Conservation (phyloP, 371 early-diverging fungal species). For the Basidiobolus heterosporus region DNA sequence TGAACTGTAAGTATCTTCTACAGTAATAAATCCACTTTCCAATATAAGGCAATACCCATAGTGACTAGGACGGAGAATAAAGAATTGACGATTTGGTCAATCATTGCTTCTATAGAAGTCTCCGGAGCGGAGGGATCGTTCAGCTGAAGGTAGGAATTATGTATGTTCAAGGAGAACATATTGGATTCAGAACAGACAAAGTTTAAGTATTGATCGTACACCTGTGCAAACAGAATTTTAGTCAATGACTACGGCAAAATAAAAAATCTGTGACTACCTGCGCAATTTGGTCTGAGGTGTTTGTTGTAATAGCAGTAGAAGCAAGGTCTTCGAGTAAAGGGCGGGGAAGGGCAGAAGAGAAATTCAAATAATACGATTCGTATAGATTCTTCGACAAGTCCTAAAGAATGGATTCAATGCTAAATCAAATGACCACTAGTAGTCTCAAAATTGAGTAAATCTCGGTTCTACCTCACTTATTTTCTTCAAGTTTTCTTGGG, state of each 20-base stretch:
- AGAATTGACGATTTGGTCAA: conserved; percentile 58
- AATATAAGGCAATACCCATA: conserved; percentile 45
- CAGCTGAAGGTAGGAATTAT: conserved; percentile 56
- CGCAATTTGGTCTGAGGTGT: conserved; percentile 54
- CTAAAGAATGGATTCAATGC: no score
- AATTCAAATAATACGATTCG: conserved; percentile 90
- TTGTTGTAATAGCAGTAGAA: conserved; percentile 44
- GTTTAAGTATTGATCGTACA: conserved; percentile 94
- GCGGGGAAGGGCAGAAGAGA: conserved; percentile 74
- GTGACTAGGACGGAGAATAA: conserved; percentile 89
- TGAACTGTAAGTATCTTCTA: neutral
- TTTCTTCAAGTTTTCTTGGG: conserved; percentile 58
- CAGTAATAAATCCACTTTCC: neutral
- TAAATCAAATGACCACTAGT: neutral
- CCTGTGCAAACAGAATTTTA: conserved; percentile 10
- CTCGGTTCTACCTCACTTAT: conserved; percentile 45
- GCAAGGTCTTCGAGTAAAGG: conserved; percentile 89
- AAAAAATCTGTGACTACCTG: conserved; percentile 25
- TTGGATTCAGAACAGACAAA: conserved; percentile 83
- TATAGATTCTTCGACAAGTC: conserved; percentile 85
- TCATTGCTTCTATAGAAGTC: conserved; percentile 49
- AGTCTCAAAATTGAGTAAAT: neutral
- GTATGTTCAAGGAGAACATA: conserved; percentile 85
- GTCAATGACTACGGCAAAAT: no score
- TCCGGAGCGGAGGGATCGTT: conserved; percentile 71